A percentile compares a stretch with the other conserved stretches of the same genome.
Evolutionary conservation across 768 basidiomycete species (phyloP).

Genomic region (Collybia mongolica): DNA sequence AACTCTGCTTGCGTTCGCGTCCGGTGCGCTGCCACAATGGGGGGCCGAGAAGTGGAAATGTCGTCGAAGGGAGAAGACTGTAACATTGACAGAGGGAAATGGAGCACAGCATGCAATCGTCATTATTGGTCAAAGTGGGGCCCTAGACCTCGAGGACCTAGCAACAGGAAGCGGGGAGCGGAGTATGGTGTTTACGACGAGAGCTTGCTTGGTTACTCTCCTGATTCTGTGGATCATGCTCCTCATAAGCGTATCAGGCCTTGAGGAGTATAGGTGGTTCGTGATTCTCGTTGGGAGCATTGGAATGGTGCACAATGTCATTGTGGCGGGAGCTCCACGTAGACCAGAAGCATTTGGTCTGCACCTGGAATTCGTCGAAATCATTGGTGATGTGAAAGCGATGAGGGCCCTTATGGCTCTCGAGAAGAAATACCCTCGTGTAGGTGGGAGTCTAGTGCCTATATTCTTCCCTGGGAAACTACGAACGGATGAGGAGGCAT

Average conservation of each 20-base stretch:
- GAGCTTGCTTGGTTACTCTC: neutral
- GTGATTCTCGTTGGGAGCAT: slow-evolving; percentile 1
- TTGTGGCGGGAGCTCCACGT: slow-evolving; percentile 5
- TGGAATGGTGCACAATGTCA: slow-evolving; percentile 9
- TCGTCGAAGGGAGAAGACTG: slow-evolving; percentile 17
- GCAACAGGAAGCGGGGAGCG: slow-evolving; percentile 13
- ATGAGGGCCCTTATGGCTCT: neutral
- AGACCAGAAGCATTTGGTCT: slow-evolving; percentile 2
- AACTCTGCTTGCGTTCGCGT: slow-evolving; percentile 20
- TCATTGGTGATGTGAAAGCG: neutral
- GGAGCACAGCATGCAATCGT: slow-evolving; percentile 25
- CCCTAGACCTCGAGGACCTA: slow-evolving; percentile 27
- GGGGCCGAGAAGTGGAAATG: slow-evolving; percentile 26
- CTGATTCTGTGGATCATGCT: neutral
- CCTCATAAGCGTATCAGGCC: neutral
- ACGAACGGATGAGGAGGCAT: neutral
- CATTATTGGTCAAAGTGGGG: slow-evolving; percentile 22
- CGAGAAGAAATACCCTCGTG: neutral
- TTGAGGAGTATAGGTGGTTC: slow-evolving; percentile 5
- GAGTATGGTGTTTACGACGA: neutral
- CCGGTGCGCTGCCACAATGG: slow-evolving; percentile 27
- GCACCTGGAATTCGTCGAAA: neutral
- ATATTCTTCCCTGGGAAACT: slow-evolving; percentile 6
- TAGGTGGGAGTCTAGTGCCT: neutral
- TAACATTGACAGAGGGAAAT: slow-evolving; percentile 27